Evolutionary conservation across 2,329 filamentous ascomycete species (phyloP), one percentile per base, ranked within the genome.

Genomic region (Ambrosiella xylebori): DNA sequence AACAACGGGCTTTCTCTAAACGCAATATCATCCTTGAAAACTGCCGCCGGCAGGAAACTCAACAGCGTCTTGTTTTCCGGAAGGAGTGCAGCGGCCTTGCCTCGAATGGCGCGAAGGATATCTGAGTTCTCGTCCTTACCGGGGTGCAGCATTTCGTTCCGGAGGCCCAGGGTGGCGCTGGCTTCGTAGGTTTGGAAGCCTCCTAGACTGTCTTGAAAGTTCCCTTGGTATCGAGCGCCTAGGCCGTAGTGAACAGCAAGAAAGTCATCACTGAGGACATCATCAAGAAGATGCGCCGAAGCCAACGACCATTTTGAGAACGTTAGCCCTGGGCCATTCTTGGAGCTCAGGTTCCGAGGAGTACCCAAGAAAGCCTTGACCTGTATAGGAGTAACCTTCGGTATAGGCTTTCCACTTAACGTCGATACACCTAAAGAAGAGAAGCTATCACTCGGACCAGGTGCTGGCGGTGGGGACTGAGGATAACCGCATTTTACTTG

Each of bases 131-230:
- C 88, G 63, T 95, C 88, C 66, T 89, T 94, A 11, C 89, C 90
- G 1, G 88, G 85, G 68, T 95, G 87, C 41, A 95, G 76, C 56
- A 89, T 81, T 66, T 98, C 93, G 65, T 97, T 97, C 51, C 91
- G 85, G 57, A 96, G 77, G 60, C 94, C 93, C 44, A 98, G 73
- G 57, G 87, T 84, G 7, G 93, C 91, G 1, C 93, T 97, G 6
- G 93, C 91, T 65, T 86, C 82, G 67, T 98, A 98, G 0, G 94
- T 98, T 66, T 97, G 89, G 65, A 98, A 95, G 1, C 89, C 91
- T 4, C 94, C 93, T 12, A 98, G 77, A 64, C 88, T 93, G 66
- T 98, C 93, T 70, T 98, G 93, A 64, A 95, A 95, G 67, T 98
- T 98, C 13, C 93, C 93, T 66, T 88, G 84, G 64, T 98, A 98